Base-by-base conservation (phyloP, 2,329 filamentous ascomycete genomes). In the Madurella mycetomatis region DNA sequence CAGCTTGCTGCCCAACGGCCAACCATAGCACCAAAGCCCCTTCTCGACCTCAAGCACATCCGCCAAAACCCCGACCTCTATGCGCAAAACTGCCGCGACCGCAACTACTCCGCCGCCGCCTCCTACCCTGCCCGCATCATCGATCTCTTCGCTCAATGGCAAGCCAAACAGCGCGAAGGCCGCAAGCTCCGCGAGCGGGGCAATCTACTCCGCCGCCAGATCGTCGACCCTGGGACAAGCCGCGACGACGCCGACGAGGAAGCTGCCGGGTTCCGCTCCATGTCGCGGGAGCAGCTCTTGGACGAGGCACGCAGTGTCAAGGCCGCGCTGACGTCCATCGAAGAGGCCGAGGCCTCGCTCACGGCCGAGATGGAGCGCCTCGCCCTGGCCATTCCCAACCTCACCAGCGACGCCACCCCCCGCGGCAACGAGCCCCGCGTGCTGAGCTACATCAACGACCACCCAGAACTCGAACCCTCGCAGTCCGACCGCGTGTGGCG, bases 41-140 rank as follows among this genome's bases (percentile, higher is more conserved):
- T 81, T 45, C 80, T 95, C 61, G 88, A 96, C 73, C 80, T 95
- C 67, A 92, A 90, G 70, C 87, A 94, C 73, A 96, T 99, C 69
- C 91, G 92, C 54, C 82, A 90, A 66, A 88, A 95, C 71, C 83
- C 88, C 15, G 82, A 86, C 13, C 79, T 95, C 15, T 88, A 96
- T 76, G 81, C 87, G 63, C 78, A 86, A 61, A 97, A 95, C 67
- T 95, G 90, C 72, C 69, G 87, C 56, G 86, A 91, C 62, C 85
- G 94, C 62, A 96, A 96, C 70, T 96, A 96, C 73, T 77, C 68
- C 55, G 62, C 70, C 25, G 80, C 82, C 60, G 74, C 79, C 39
- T 64, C 70, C 13, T 77, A 84, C 62, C 82, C 85, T 0, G 68
- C 72, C 9, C 78, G 73, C 51, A 87, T 88, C 62, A 72, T 74